Conservation (phyloP, 305 asterid species). For the Solanum hybrid region DNA sequence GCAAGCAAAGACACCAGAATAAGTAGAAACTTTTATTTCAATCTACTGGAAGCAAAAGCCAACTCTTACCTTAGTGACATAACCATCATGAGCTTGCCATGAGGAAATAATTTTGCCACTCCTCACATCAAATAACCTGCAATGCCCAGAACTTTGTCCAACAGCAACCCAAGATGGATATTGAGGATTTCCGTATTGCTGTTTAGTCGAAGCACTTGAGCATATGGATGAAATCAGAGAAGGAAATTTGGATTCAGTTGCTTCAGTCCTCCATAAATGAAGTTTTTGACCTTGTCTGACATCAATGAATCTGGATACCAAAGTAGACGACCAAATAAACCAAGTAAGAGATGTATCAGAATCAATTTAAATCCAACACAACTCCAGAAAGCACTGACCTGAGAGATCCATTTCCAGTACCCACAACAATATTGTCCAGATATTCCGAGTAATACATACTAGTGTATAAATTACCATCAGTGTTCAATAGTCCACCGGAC, state of each 20-base stretch:
- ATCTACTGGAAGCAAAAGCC: not conserved
- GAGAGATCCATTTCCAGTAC: constrained; percentile 94
- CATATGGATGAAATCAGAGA: constrained; percentile 85
- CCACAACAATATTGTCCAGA: constrained; percentile 58
- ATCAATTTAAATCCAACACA: not conserved
- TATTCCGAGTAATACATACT: constrained; percentile 75
- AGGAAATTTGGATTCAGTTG: constrained; percentile 57
- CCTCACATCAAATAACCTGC: constrained; percentile 81
- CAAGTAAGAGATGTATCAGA: not conserved
- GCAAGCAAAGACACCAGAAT: constrained; percentile 1
- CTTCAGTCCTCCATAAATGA: constrained; percentile 86
- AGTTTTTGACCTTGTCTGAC: constrained; percentile 80
- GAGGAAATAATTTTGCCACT: constrained; percentile 74
- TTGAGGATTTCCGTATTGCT: constrained; percentile 28
- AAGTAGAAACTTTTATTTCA: not conserved
- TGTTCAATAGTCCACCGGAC: constrained; percentile 67
- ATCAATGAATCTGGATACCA: constrained; percentile 71
- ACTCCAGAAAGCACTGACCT: constrained; percentile 39
- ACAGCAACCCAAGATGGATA: constrained; percentile 92
- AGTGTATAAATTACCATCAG: constrained; percentile 81
- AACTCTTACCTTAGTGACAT: constrained; percentile 75
- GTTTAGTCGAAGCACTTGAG: constrained; percentile 54
- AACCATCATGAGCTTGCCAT: constrained; percentile 99
- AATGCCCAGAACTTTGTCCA: constrained; percentile 78
- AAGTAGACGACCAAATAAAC: constrained; percentile 8